These are phyloP conservation scores for Tuber umbilicatum DNA, from an alignment of 495 filamentous ascomycete species.

Conservation along the genomic window DNA sequence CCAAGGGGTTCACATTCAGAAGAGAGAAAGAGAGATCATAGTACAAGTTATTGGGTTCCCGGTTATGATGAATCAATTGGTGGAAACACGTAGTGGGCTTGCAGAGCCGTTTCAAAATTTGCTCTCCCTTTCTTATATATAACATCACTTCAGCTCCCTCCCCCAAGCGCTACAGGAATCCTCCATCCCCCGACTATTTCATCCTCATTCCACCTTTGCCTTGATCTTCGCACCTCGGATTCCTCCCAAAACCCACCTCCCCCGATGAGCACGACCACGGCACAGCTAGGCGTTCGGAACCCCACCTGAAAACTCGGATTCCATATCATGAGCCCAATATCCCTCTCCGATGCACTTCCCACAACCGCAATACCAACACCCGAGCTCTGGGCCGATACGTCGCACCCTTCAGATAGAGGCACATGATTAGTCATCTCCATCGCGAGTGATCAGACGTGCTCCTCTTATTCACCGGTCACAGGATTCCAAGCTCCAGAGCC, in stretches of 20 bases:
- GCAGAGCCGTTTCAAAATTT: not conserved
- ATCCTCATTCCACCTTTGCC: not conserved
- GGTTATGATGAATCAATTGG: not conserved
- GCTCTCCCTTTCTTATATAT: conserved; percentile 1
- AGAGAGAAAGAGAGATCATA: not conserved
- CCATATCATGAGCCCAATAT: not conserved
- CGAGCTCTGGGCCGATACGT: not conserved
- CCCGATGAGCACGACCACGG: not conserved
- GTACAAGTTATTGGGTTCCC: not conserved
- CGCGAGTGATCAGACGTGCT: not conserved
- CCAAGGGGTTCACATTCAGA: not conserved
- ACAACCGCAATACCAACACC: not conserved
- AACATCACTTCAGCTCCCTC: not conserved
- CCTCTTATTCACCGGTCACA: not conserved
- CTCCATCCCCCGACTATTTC: not conserved
- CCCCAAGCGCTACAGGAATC: not conserved
- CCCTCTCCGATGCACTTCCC: not conserved
- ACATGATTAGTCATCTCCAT: not conserved
- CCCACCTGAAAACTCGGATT: not conserved
- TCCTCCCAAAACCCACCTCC: not conserved
- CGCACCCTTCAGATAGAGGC: not conserved
- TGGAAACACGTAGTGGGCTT: not conserved
- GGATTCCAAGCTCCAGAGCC: not conserved
- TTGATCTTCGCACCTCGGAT: not conserved
- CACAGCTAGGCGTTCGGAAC: not conserved